These are phyloP conservation scores for Diplodia corticola DNA, from an alignment of 2,329 filamentous ascomycete genomes.

Conservation along the genomic window DNA sequence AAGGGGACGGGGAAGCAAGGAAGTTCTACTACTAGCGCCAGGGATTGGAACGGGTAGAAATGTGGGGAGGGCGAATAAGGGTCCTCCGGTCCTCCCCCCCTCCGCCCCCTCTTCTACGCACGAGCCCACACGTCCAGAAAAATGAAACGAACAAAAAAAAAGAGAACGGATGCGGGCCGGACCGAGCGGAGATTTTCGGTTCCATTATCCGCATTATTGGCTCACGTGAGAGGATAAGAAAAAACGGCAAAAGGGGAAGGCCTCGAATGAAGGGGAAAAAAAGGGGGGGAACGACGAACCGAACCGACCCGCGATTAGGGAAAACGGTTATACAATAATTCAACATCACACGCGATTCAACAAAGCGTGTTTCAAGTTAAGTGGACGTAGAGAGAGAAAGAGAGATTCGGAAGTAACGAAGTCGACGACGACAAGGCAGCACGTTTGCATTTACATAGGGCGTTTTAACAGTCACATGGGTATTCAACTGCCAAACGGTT, in stretches of 20 bases:
- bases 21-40: too few relatives aligned
- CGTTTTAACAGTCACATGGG: constrained; percentile 10
- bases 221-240: not conserved
- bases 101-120: too few relatives aligned
- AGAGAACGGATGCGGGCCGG: not conserved
- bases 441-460: constrained; percentile 1
- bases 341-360: constrained; percentile 1
- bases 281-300: too few relatives aligned
- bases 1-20: not conserved
- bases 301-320: not conserved
- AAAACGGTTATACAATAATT: not conserved
- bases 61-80: too few relatives aligned
- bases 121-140: not conserved
- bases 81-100: too few relatives aligned
- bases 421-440: not conserved
- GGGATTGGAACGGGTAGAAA: too few relatives aligned
- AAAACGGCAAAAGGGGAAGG: not conserved
- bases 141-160: not conserved
- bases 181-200: not conserved
- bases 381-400: not conserved
- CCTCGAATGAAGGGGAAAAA: not conserved
- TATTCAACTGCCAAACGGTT: constrained; percentile 17
- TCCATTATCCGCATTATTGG: not conserved
- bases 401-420: not conserved
- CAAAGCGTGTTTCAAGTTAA: not conserved